Percentiles rank a stretch among this genome's conserved stretches.
These are phyloP conservation scores for Raffaelea ambrosiae DNA, from an alignment of 2,329 filamentous ascomycete genomes.

Conservation along the genomic window DNA sequence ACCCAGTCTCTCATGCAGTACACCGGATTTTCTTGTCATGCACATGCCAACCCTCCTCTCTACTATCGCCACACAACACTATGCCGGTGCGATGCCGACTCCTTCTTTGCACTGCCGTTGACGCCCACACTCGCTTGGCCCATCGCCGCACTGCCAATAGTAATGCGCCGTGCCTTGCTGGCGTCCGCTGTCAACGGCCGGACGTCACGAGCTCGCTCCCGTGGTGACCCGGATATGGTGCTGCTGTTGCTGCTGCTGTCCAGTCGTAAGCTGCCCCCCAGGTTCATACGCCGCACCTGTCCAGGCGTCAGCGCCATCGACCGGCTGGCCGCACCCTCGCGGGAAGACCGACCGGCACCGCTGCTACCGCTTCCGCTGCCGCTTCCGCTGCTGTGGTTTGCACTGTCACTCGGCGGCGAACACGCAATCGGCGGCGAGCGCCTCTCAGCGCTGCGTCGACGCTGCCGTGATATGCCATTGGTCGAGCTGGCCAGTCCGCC, in stretches of 20 bases:
- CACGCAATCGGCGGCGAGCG: slow-evolving; percentile 46
- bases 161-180: slow-evolving; percentile 25
- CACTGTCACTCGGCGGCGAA: slow-evolving; percentile 30
- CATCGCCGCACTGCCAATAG: slow-evolving; percentile 30
- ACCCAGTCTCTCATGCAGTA: no score
- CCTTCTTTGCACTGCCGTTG: not conserved
- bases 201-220: slow-evolving; percentile 23
- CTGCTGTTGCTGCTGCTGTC: slow-evolving; percentile 14
- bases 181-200: slow-evolving; percentile 16
- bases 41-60: not conserved
- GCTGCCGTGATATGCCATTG: slow-evolving; percentile 47
- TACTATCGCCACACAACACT: slow-evolving; percentile 17
- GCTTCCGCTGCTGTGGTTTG: slow-evolving; percentile 18
- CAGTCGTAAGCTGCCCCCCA: slow-evolving; percentile 31
- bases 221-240: slow-evolving; percentile 9
- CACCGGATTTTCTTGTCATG: no score
- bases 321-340: slow-evolving; percentile 7
- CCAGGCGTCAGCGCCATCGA: slow-evolving; percentile 36
- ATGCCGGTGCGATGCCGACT: no score
- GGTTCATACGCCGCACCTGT: slow-evolving; percentile 50
- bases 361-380: slow-evolving; percentile 19
- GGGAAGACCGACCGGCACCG: slow-evolving; percentile 13
- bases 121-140: not conserved
- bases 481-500: slow-evolving; percentile 36
- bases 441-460: slow-evolving; percentile 39